Evolutionary conservation across 495 filamentous ascomycete genomes (phyloP).

Genomic region (Bacidia gigantensis): DNA sequence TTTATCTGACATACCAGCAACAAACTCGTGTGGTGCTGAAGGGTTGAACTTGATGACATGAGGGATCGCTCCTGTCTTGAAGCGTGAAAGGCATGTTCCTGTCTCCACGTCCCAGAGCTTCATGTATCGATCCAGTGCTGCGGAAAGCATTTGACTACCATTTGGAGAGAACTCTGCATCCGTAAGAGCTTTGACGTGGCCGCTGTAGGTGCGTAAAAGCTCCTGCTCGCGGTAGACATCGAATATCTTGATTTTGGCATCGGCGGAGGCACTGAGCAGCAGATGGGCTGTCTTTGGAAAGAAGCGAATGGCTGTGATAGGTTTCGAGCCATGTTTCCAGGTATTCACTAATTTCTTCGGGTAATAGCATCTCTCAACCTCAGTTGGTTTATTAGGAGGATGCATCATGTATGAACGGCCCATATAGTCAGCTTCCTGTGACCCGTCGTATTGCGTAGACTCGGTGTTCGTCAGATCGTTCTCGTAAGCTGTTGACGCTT

Average conservation of each 20-base stretch:
- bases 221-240: slow-evolving; percentile 83
- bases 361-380: slow-evolving; percentile 71
- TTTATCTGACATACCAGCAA: slow-evolving; percentile 94
- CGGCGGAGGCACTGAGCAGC: slow-evolving; percentile 70
- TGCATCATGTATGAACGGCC: slow-evolving; percentile 82
- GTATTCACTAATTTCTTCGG: slow-evolving; percentile 88
- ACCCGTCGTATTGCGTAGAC: slow-evolving; percentile 77
- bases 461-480: slow-evolving; percentile 45
- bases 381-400: slow-evolving; percentile 75
- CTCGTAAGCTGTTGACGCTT: slow-evolving; percentile 46
- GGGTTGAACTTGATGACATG: slow-evolving; percentile 94
- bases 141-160: slow-evolving; percentile 83
- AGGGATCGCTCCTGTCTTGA: slow-evolving; percentile 84
- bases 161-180: slow-evolving; percentile 75
- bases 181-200: slow-evolving; percentile 79
- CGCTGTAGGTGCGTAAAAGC: slow-evolving; percentile 75
- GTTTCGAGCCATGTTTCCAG: slow-evolving; percentile 74
- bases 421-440: slow-evolving; percentile 74
- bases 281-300: slow-evolving; percentile 80
- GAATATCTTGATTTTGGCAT: slow-evolving; percentile 86
- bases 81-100: slow-evolving; percentile 70
- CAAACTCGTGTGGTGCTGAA: slow-evolving; percentile 65
- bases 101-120: slow-evolving; percentile 98
- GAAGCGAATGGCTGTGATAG: slow-evolving; percentile 77
- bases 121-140: slow-evolving; percentile 83